These are phyloP conservation scores for Yamadazyma sp. DNA, from an alignment of 1,139 yeast species.

Conservation along the genomic window DNA sequence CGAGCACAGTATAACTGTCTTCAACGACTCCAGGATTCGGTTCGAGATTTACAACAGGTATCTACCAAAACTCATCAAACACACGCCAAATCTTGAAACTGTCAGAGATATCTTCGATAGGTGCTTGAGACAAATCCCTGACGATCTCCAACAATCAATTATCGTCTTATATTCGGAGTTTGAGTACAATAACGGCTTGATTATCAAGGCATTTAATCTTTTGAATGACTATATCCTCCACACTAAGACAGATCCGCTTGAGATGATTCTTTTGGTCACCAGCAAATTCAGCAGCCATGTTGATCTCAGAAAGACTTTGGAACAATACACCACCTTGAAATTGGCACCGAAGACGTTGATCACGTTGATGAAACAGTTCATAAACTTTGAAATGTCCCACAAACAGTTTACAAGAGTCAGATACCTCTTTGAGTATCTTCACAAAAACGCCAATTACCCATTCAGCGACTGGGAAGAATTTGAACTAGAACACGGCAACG, in stretches of 20 bases:
- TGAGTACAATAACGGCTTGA: constrained; percentile 42
- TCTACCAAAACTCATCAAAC: constrained; percentile 49
- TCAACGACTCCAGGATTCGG: constrained; percentile 55
- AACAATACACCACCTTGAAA: constrained; percentile 11
- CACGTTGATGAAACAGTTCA: constrained; percentile 35
- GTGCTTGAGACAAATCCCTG: constrained; percentile 28
- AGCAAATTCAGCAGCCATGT: constrained; percentile 9
- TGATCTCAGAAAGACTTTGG: constrained; percentile 12
- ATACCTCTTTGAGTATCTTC: constrained; percentile 48
- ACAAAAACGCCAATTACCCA: constrained; percentile 8
- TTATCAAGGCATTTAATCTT: constrained; percentile 28
- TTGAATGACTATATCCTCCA: constrained; percentile 16
- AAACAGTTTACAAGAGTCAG: constrained; percentile 61
- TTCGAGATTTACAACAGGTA: constrained; percentile 77
- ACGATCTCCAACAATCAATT: constrained; percentile 47
- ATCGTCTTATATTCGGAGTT: constrained; percentile 58
- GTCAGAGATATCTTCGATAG: constrained; percentile 76
- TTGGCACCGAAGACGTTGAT: constrained; percentile 25
- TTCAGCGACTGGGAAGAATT: constrained; percentile 62
- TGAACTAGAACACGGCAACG: constrained; percentile 71
- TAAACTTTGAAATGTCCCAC: constrained; percentile 47
- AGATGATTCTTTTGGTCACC: constrained; percentile 9
- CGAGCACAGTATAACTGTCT: constrained; percentile 64
- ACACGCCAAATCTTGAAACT: constrained; percentile 48
- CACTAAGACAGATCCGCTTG: constrained; percentile 9